Conservation (phyloP, 2,329 filamentous ascomycete genomes). For the Magnaporthiopsis rhizophila region DNA sequence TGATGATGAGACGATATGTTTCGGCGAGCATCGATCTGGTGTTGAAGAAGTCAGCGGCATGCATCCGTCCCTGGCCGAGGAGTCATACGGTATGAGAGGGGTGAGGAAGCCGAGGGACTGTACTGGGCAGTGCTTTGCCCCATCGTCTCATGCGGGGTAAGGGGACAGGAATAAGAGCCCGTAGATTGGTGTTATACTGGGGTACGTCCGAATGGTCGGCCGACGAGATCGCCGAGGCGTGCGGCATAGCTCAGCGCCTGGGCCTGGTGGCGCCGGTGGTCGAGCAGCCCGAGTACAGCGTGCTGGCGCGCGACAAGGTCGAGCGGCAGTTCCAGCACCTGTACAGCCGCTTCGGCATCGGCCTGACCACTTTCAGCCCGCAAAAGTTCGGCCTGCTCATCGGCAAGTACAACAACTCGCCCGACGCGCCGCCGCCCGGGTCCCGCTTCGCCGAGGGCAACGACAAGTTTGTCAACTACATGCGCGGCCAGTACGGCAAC, state of each 20-base stretch:
- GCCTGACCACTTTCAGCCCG: constrained; percentile 46
- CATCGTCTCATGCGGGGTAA: neutral
- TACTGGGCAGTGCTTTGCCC: neutral
- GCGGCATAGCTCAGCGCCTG: constrained; percentile 50
- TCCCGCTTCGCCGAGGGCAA: constrained; percentile 50
- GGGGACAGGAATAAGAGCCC: neutral
- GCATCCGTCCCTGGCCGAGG: neutral
- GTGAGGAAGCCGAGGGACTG: neutral
- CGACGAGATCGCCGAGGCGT: constrained; percentile 57
- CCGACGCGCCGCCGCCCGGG: constrained; percentile 21
- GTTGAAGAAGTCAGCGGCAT: neutral
- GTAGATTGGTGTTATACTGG: constrained; percentile 48
- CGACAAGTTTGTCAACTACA: constrained; percentile 52
- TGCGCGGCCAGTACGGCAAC: constrained; percentile 48
- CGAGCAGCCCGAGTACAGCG: constrained; percentile 63
- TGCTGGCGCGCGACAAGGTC: constrained; percentile 29
- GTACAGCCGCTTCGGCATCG: constrained; percentile 48
- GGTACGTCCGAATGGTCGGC: constrained; percentile 64
- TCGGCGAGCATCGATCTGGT: neutral
- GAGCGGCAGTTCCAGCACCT: constrained; percentile 50
- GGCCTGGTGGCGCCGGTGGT: constrained; percentile 55
- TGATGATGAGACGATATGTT: too few species aligned
- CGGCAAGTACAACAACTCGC: constrained; percentile 58
- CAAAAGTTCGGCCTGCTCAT: constrained; percentile 49
- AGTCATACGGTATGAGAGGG: neutral